phyloP scores from a whole-genome alignment of 257 asterid genomes.

The Solanum clarkiae region DNA sequence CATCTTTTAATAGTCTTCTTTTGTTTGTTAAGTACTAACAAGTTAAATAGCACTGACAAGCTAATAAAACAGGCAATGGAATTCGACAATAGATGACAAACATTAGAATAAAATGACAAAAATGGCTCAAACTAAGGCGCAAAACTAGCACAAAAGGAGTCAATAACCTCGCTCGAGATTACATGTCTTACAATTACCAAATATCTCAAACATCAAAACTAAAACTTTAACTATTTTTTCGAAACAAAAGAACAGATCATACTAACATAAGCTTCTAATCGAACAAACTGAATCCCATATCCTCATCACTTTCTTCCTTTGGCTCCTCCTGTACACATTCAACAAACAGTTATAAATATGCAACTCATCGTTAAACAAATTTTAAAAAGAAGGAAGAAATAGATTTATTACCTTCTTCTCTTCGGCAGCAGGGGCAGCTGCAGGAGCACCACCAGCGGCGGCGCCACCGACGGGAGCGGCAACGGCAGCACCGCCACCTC shows the following conservation, averaged over 20 bases:
- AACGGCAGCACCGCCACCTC: slow-evolving; percentile 42
- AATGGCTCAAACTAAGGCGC: neutral
- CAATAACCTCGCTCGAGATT: neutral
- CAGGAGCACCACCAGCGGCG: slow-evolving; percentile 36
- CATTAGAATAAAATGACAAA: neutral
- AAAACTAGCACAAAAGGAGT: neutral
- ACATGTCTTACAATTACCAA: neutral
- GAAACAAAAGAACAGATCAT: neutral
- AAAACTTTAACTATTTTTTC: neutral
- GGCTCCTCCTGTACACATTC: slow-evolving; percentile 30
- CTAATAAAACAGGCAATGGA: neutral
- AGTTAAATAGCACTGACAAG: neutral
- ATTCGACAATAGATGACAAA: neutral
- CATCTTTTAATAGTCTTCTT: no score
- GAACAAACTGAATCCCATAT: slow-evolving; percentile 41
- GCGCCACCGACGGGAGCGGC: slow-evolving; percentile 34
- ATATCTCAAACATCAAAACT: neutral
- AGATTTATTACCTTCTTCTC: slow-evolving; percentile 27
- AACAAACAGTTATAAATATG: neutral
- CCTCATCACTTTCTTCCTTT: slow-evolving; percentile 46
- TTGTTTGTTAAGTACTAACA: neutral
- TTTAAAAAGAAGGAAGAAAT: neutral
- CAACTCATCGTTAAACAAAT: neutral
- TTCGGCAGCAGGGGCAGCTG: slow-evolving; percentile 42
- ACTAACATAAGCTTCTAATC: slow-evolving; percentile 17